These are phyloP conservation scores for Gracilaria vermiculophylla DNA, from an alignment of 23 red algal species.

Conservation along the genomic window DNA sequence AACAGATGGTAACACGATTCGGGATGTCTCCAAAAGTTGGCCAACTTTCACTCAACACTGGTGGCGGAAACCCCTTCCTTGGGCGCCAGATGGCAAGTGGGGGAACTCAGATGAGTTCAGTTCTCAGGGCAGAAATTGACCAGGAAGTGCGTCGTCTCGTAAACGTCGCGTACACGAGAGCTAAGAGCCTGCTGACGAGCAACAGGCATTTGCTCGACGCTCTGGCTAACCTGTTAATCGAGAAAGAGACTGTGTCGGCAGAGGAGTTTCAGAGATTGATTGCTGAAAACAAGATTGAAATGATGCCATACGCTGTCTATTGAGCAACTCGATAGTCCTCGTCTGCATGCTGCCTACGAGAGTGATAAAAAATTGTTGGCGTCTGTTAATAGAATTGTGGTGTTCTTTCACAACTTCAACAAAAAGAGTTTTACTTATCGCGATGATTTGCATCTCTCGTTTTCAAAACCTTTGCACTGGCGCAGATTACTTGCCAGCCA, in stretches of 20 bases:
- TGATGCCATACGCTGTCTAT: constrained; percentile 86
- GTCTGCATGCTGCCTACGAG: not conserved
- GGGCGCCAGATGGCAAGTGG: constrained; percentile 89
- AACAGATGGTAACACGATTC: constrained; percentile 91
- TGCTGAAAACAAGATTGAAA: constrained; percentile 81
- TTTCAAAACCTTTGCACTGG: no score
- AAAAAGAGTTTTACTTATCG: not conserved
- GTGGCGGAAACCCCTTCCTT: constrained; percentile 84
- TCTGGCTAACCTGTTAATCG: constrained; percentile 81
- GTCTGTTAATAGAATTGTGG: no score
- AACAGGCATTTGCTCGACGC: constrained; percentile 87
- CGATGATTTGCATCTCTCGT: not conserved
- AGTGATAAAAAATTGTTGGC: no score
- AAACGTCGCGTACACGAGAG: constrained; percentile 85
- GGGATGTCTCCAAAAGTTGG: constrained; percentile 91
- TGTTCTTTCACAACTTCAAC: not conserved
- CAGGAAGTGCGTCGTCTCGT: constrained; percentile 90
- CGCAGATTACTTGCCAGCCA: no score
- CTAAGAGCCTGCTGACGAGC: constrained; percentile 68
- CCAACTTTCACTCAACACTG: constrained; percentile 76
- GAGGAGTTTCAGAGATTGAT: constrained; percentile 94
- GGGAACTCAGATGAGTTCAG: constrained; percentile 58
- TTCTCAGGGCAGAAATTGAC: constrained; percentile 73
- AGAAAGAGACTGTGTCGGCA: constrained; percentile 93
- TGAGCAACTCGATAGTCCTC: not conserved